phyloP scores from a whole-genome alignment of 2,329 filamentous ascomycete genomes.

The Phoma sp. region DNA sequence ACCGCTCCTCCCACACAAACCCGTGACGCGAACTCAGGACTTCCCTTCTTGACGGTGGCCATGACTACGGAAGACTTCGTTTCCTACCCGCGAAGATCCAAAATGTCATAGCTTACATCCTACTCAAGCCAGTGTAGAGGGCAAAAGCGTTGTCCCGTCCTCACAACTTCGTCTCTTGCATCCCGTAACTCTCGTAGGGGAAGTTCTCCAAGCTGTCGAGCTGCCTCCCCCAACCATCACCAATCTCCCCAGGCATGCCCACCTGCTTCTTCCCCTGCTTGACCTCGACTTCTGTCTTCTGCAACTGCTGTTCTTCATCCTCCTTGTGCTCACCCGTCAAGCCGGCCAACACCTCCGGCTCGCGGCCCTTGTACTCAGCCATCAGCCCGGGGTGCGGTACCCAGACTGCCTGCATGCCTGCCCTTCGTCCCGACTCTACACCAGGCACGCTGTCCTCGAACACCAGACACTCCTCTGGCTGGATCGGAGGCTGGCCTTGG shows the following conservation, averaged over 20 bases:
- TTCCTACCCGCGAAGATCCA: no score
- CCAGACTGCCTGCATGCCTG: constrained; percentile 96
- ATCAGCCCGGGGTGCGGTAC: constrained; percentile 81
- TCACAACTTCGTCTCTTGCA: constrained; percentile 34
- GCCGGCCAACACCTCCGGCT: constrained; percentile 83
- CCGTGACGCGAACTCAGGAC: no score
- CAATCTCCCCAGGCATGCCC: constrained; percentile 60
- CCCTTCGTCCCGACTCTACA: constrained; percentile 86
- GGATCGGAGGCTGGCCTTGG: constrained; percentile 66
- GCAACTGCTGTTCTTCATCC: constrained; percentile 51
- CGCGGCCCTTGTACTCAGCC: constrained; percentile 75
- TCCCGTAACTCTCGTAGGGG: constrained; percentile 65
- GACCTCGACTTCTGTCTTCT: constrained; percentile 46
- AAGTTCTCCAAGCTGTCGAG: constrained; percentile 63
- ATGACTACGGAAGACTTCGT: no score
- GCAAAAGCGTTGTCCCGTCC: no score
- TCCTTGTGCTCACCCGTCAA: constrained; percentile 73
- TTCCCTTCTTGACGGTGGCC: no score
- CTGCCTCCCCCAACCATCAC: constrained; percentile 66
- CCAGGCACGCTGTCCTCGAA: constrained; percentile 96
- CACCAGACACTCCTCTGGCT: constrained; percentile 87
- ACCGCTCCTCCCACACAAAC: no score
- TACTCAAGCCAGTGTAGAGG: no score
- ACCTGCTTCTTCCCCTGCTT: constrained; percentile 47
- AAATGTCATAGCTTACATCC: no score